Base-by-base conservation (phyloP, 352 stramenopile species). In the Pythium sukuiense region DNA sequence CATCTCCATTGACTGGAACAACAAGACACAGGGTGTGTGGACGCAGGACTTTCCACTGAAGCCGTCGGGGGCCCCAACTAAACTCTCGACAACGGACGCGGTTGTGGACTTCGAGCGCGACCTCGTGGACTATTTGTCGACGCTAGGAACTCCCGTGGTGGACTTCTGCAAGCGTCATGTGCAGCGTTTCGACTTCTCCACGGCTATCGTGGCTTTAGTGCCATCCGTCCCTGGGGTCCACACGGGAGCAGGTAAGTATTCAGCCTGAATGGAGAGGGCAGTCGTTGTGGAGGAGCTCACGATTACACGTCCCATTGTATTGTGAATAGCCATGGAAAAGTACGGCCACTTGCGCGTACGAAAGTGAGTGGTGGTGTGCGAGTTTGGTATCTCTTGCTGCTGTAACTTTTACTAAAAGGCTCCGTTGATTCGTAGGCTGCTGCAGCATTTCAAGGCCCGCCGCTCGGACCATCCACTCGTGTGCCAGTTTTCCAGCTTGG, bases 21-120 rank as follows among this genome's bases (percentile, higher is more conserved):
- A 77, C 55, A 96, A 96, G 73, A 95, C 84, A 4, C 85, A 96
- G 59, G 88, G 82, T 7, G 70, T 96, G 6, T 96, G 85, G 85
- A 83, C 73, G 12, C 85, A 96, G 62, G 87, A 95, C 53, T 96
- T 96, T 68, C 76, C 71, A 0, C 72, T 93, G 0, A 88, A 87
- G 46, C 13, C 67, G 24, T 7, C 12, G 18, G 30, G 27, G 35
- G 9, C 43, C 33, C 3, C 56, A 26, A 35, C 37, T 46, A 6
- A 29, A 45, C 6, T 12, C 49, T 4, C 39, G 18, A 11, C 26
- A 9, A 12, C 20, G 24, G 24, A 32, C 9, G 63, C 58, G 14
- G 39, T 55, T 29, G 37, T 63, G 16, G 77, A 90, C 45, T 95
- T 93, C 53, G 79, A 93, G 53, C 61, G 55, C 3, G 85, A 95